Conservation (phyloP, 441 rosid species). For the Bruguiera hainesii region DNA sequence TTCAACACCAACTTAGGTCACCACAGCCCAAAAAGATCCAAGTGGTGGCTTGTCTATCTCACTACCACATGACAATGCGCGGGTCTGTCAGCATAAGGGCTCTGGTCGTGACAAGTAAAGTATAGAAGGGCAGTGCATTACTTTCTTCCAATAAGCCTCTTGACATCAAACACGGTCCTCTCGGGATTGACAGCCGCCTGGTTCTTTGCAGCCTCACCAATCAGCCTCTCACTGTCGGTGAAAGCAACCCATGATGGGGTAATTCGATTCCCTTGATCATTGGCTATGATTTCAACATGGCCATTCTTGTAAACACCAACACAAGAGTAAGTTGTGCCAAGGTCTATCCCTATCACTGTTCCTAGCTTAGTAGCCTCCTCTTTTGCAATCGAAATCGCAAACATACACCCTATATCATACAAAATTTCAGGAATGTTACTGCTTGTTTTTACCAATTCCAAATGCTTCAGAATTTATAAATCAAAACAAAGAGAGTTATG, state of each 20-base stretch:
- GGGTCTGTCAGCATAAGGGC: too few relatives aligned
- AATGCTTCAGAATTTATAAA: too few relatives aligned
- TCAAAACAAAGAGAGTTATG: too few relatives aligned
- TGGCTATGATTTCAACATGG: conserved; percentile 96
- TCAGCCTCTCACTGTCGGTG: conserved; percentile 86
- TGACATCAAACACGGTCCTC: conserved; percentile 86
- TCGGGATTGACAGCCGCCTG: conserved; percentile 79
- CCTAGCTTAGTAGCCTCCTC: conserved; percentile 93
- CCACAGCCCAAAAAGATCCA: too few relatives aligned
- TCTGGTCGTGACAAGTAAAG: not conserved
- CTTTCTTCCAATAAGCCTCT: conserved; percentile 96
- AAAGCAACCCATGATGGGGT: conserved; percentile 97
- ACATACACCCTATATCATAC: conserved; percentile 46
- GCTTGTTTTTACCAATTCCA: too few relatives aligned
- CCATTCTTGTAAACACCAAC: conserved; percentile 99
- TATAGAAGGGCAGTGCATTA: conserved; percentile 21
- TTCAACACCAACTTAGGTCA: not conserved
- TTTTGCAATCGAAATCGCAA: conserved; percentile 68
- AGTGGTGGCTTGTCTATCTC: too few relatives aligned
- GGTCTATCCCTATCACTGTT: conserved; percentile 93
- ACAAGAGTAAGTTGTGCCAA: conserved; percentile 92
- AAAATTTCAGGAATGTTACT: not conserved
- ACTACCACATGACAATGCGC: too few relatives aligned
- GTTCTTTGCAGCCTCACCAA: conserved; percentile 97
- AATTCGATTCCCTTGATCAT: conserved; percentile 98